phyloP scores from a whole-genome alignment of 148 eudicot genomes.

The Vaccinium macrocarpon region DNA sequence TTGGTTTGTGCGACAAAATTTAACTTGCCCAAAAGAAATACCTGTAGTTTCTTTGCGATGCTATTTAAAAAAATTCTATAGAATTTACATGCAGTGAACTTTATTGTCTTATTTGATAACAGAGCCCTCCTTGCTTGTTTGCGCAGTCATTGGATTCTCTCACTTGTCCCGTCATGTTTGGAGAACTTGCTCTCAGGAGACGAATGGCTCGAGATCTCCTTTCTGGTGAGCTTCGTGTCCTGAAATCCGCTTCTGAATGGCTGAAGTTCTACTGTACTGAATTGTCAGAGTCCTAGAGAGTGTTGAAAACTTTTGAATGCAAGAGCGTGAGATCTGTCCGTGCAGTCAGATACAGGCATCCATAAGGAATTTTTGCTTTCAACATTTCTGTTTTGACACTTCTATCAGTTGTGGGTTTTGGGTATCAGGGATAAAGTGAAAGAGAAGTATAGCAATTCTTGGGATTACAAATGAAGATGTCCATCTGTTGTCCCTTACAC shows the following conservation, averaged over 20 bases:
- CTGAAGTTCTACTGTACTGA: constrained; percentile 57
- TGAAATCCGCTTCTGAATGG: constrained; percentile 73
- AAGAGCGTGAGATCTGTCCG: not conserved
- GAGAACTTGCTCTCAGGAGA: constrained; percentile 30
- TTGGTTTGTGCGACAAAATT: too few species aligned
- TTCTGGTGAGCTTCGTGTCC: constrained; percentile 62
- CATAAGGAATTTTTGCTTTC: not conserved
- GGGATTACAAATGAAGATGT: not conserved
- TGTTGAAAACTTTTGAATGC: not conserved
- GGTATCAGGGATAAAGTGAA: not conserved
- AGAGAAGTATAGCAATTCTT: not conserved
- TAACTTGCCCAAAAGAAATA: too few species aligned
- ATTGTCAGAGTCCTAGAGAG: constrained; percentile 17
- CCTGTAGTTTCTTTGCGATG: not conserved
- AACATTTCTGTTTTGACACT: not conserved
- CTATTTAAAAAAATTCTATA: not conserved
- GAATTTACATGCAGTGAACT: not conserved
- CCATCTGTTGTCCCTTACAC: not conserved
- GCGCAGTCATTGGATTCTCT: constrained; percentile 28
- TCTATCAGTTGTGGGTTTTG: not conserved
- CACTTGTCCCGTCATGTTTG: constrained; percentile 10
- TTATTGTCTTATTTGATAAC: not conserved
- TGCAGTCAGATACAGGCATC: not conserved
- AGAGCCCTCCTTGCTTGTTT: not conserved
- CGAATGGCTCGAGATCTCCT: constrained; percentile 70